Evolutionary conservation across 164 flowering plant genomes (phyloP), one percentile per base, ranked within the genome.

Genomic region (Sedum album): DNA sequence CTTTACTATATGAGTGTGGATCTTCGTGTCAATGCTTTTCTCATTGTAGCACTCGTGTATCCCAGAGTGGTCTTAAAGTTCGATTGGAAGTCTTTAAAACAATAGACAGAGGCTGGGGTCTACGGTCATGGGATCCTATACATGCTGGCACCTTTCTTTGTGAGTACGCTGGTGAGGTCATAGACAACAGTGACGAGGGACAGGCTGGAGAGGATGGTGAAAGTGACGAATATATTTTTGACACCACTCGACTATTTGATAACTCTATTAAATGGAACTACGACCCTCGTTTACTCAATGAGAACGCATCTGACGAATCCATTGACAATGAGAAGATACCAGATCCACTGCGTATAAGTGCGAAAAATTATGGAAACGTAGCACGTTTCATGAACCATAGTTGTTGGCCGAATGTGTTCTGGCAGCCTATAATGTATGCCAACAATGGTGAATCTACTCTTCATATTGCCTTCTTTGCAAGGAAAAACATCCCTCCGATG

Each of bases 351-450:
- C 36, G 76, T 28, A 81, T 88, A 8, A 83, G 72, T 74, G 86
- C 91, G 9, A 84, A 81, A 55, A 73, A 75, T 31, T 53, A 21
- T 25, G 93, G 96, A 31, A 90, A 90, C 75, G 82, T 88, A 7
- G 82, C 88, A 60, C 91, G 96, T 4, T 89, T 87, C 66, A 89
- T 89, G 84, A 89, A 87, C 69, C 96, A 89, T 68, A 86, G 96
- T 67, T 89, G 93, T 72, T 82, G 82, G 15, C 93, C 96, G 0
- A 88, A 83, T 75, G 84, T 84, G 14, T 80, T 82, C 69, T 86
- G 91, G 91, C 89, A 81, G 70, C 90, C 87, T 15, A 83, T 90
- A 65, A 62, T 85, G 9, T 71, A 75, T 67, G 84, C 79, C 31
- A 75, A 80, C 55, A 73, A 71, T 26, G 75, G 77, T 41, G 82